Conservation (phyloP, 164 flowering plant genomes). For the Platanus orientalis region DNA sequence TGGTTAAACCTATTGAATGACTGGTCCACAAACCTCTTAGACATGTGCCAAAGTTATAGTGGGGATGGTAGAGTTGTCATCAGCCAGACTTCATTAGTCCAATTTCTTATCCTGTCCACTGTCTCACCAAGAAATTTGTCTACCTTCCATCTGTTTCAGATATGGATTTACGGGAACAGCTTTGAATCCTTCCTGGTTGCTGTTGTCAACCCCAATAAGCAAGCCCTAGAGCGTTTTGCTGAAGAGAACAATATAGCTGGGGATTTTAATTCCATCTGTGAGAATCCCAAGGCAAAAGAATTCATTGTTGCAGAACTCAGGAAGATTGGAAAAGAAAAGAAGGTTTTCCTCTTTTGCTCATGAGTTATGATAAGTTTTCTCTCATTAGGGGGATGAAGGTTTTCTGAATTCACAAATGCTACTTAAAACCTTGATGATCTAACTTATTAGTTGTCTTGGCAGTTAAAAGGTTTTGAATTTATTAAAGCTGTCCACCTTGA, state of each 20-base stretch:
- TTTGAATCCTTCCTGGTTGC: constrained; percentile 90
- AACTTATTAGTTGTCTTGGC: constrained; percentile 18
- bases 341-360: constrained; percentile 38
- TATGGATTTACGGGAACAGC: constrained; percentile 97
- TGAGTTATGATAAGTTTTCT: neutral
- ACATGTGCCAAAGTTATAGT: too few species aligned
- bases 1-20: too few species aligned
- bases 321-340: constrained; percentile 73
- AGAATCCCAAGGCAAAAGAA: constrained; percentile 70
- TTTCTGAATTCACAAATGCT: neutral
- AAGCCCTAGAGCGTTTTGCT: constrained; percentile 68
- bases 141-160: constrained; percentile 39
- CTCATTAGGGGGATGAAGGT: neutral
- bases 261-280: constrained; percentile 73
- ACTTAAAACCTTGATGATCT: constrained; percentile 2
- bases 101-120: neutral
- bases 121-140: neutral
- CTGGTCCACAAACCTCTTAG: too few species aligned
- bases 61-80: too few species aligned
- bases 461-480: constrained; percentile 96
- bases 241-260: constrained; percentile 52
- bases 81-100: neutral
- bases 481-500: constrained; percentile 87
- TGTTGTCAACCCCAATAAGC: constrained; percentile 70
- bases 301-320: constrained; percentile 71